Base-by-base conservation (phyloP, 106 monocot species). In the Acorus gramineus region DNA sequence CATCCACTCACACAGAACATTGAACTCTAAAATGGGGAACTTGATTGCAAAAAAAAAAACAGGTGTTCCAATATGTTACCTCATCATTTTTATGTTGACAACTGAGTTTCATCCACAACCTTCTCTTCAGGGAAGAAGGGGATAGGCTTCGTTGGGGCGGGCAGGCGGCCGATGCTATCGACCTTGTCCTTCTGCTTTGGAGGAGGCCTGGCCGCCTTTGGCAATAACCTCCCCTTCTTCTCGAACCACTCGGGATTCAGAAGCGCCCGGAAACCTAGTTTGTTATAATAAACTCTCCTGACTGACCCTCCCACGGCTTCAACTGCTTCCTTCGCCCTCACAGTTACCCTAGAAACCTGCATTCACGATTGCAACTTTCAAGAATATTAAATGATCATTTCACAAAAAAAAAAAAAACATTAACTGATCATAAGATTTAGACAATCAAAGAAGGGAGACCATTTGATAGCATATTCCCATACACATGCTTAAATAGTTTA, bases 221-320 rank as follows among this genome's bases (percentile, higher is more conserved):
- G 96, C 56, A 96, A n/a, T 2, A 96, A 50, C 0, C 91, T 62
- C n/a, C 91, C 78, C 74, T 96, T 96, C 85, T 96, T 96, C 49
- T 76, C 96, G 53, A 96, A 96, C 96, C 96, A 96, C 64, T 96
- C 96, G 0, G 96, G 96, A 61, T 77, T 87, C 46, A 96, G 78
- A 5, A 96, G 67, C 11, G 91, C 96, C 53, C 82, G 67, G 6
- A 96, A 70, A 56, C 96, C 96, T 14, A 96, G 72, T 61, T 91
- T 96, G 68, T 91, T 96, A 76, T 96, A 96, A 69, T 91, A 83
- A 6, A 96, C 96, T 57, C 77, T 87, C 67, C 91, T 76, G 50
- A 96, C 91, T 3, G 96, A 91, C 2, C 96, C 96, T 43, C 96
- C 96, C 1, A 80, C 78, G 44, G 91, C 87, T 74, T 96, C 96